Conservation (phyloP, 495 filamentous ascomycete species). For the Haplographium delicatum region DNA sequence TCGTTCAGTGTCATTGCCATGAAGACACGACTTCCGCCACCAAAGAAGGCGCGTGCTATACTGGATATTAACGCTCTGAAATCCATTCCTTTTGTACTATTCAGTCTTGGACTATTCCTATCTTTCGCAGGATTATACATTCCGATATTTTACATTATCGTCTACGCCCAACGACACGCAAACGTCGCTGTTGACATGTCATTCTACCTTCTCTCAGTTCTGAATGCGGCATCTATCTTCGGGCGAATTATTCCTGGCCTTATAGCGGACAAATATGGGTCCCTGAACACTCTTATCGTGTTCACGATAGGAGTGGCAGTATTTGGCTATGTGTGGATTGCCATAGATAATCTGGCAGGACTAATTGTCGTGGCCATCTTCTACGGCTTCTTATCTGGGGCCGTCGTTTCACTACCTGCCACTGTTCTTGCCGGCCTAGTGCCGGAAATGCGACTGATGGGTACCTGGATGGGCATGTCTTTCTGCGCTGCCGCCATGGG, state of each 20-base stretch:
- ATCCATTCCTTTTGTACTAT: constrained; percentile 59
- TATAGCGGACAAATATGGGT: constrained; percentile 54
- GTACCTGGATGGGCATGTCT: constrained; percentile 72
- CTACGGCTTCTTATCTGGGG: constrained; percentile 56
- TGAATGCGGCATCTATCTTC: constrained; percentile 59
- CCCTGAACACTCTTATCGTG: constrained; percentile 57
- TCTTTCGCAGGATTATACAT: constrained; percentile 59
- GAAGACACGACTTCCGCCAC: constrained; percentile 57
- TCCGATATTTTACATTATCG: constrained; percentile 36
- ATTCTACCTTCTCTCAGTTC: constrained; percentile 57
- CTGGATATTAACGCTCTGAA: constrained; percentile 64
- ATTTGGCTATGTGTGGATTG: constrained; percentile 54
- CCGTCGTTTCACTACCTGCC: constrained; percentile 46
- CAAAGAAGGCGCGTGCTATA: constrained; percentile 53
- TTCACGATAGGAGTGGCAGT: constrained; percentile 43
- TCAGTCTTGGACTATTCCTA: constrained; percentile 52
- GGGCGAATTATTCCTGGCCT: constrained; percentile 52
- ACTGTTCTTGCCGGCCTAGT: constrained; percentile 38
- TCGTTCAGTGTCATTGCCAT: constrained; percentile 4
- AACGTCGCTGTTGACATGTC: constrained; percentile 37
- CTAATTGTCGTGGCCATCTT: constrained; percentile 37
- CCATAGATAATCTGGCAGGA: constrained; percentile 38
- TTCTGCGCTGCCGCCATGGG: no score
- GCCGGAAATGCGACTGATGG: constrained; percentile 58
- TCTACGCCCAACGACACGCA: constrained; percentile 44